These are phyloP conservation scores for Solanum appendiculatum DNA, from an alignment of 257 asterid species.

Conservation along the genomic window DNA sequence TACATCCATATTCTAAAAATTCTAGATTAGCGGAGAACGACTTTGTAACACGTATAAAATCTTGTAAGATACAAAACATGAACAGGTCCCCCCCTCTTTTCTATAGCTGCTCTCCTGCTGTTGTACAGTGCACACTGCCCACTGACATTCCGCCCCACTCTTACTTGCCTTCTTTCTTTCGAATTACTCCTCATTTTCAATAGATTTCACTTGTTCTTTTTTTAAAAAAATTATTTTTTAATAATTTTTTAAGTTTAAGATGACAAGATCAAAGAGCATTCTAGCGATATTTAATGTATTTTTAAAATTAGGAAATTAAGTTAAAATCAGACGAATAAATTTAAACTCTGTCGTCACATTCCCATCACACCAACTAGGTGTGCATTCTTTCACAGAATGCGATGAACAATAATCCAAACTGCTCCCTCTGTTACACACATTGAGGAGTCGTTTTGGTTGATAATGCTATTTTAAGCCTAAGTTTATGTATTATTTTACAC, in stretches of 20 bases:
- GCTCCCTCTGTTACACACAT: neutral
- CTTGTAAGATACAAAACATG: neutral
- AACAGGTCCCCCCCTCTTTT: neutral
- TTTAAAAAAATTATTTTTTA: too few relatives aligned
- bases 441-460: neutral
- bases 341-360: neutral
- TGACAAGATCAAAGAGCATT: too few relatives aligned
- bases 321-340: neutral
- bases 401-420: neutral
- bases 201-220: neutral
- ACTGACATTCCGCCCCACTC: neutral
- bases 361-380: neutral
- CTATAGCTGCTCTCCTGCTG: neutral
- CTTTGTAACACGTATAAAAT: neutral
- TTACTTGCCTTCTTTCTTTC: neutral
- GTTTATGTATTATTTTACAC: neutral
- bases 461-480: neutral
- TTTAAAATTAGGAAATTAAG: too few relatives aligned
- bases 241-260: too few relatives aligned
- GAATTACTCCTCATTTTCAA: neutral
- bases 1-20: too few relatives aligned
- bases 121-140: neutral
- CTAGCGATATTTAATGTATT: too few relatives aligned
- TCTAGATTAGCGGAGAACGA: rapidly evolving
- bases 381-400: neutral